A percentile compares a stretch with the other conserved stretches of the same genome.
phyloP scores from a whole-genome alignment of 2,329 filamentous ascomycete species.

The Aspergillus viridinutans region DNA sequence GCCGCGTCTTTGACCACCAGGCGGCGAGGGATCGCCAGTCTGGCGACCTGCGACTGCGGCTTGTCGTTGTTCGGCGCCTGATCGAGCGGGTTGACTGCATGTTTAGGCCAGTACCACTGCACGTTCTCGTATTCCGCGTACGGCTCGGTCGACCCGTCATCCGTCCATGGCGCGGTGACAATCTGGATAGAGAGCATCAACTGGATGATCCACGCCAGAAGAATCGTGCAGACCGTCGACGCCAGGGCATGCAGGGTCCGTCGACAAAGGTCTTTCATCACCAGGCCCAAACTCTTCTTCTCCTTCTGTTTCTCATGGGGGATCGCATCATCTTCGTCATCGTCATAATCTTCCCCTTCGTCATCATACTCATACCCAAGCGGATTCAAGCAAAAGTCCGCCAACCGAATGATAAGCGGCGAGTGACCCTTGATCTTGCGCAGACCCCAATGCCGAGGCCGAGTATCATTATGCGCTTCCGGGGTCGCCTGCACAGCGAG shows the following conservation, averaged over 20 bases:
- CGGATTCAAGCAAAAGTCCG: constrained; percentile 12
- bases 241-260: not conserved
- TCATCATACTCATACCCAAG: constrained; percentile 3
- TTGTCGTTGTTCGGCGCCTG: constrained; percentile 7
- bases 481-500: constrained; percentile 9
- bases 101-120: constrained; percentile 14
- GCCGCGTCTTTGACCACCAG: constrained; percentile 9
- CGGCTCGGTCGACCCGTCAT: constrained; percentile 3
- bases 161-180: constrained; percentile 10
- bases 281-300: no score
- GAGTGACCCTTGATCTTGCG: constrained; percentile 5
- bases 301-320: no score
- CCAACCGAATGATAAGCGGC: constrained; percentile 6
- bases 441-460: constrained; percentile 9
- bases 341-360: constrained; percentile 1
- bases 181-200: constrained; percentile 8
- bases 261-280: not conserved
- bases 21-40: constrained; percentile 9
- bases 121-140: constrained; percentile 13
- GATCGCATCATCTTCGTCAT: no score
- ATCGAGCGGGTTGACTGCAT: constrained; percentile 13
- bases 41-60: constrained; percentile 8
- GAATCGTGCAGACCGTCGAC: constrained; percentile 5
- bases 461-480: constrained; percentile 1
- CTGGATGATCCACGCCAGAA: constrained; percentile 11